These are phyloP conservation scores for Breviolum minutum DNA, from an alignment of 73 alveolate species.

Conservation along the genomic window DNA sequence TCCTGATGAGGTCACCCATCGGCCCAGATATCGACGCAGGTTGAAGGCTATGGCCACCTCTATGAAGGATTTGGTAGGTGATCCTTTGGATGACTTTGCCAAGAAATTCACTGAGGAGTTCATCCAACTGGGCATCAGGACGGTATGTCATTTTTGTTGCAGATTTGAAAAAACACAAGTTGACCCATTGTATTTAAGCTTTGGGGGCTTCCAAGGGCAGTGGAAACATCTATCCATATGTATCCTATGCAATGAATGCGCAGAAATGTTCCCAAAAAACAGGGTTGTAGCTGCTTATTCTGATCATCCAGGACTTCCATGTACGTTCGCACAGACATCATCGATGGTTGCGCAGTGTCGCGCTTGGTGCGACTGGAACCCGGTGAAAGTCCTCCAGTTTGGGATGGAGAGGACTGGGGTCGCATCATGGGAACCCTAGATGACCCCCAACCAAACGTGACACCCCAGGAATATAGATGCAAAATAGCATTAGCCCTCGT, in stretches of 20 bases:
- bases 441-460: too few species aligned
- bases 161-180: too few species aligned
- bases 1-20: neutral
- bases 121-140: constrained; percentile 86
- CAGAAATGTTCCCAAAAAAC: too few species aligned
- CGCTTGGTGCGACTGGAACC: constrained; percentile 70
- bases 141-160: neutral
- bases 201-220: neutral
- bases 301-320: constrained; percentile 44
- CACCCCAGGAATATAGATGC: too few species aligned
- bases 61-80: constrained; percentile 92
- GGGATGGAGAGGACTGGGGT: constrained; percentile 69
- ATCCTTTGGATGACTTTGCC: constrained; percentile 90
- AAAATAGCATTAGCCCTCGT: neutral
- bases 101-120: constrained; percentile 78
- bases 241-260: neutral
- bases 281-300: neutral
- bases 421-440: neutral
- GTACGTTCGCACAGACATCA: constrained; percentile 89
- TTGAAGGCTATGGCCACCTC: constrained; percentile 90
- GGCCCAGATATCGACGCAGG: neutral
- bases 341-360: constrained; percentile 88
- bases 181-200: too few species aligned
- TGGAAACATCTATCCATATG: neutral
- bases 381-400: constrained; percentile 68